Evolutionary conservation across 495 filamentous ascomycete genomes (phyloP).

Genomic region (Neurospora discreta): DNA sequence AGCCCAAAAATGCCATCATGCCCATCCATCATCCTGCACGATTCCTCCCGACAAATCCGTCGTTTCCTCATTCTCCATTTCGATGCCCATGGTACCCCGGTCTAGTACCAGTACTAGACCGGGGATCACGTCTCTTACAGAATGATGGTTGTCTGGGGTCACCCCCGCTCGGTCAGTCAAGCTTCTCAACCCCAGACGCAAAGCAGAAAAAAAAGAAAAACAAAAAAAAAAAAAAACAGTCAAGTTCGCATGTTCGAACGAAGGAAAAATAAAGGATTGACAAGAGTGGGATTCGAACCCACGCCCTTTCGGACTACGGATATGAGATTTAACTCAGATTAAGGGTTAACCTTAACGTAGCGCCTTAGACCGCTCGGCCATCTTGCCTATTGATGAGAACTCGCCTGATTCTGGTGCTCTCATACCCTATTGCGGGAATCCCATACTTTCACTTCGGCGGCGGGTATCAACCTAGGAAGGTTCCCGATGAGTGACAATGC

Average conservation of each 20-base stretch:
- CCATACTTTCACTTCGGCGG: neutral
- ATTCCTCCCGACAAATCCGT: neutral
- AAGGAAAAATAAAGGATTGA: neutral
- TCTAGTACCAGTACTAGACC: neutral
- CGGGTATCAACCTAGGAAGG: neutral
- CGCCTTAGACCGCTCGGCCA: slow-evolving; percentile 19
- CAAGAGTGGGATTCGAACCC: slow-evolving; percentile 12
- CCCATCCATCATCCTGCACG: neutral
- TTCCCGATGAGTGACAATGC: neutral
- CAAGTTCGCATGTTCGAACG: no score
- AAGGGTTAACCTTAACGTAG: slow-evolving; percentile 18
- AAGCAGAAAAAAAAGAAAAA: neutral
- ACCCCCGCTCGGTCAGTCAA: neutral
- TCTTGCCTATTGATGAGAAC: slow-evolving; percentile 4
- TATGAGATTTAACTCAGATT: slow-evolving; percentile 2
- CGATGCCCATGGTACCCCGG: neutral
- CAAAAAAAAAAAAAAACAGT: neutral
- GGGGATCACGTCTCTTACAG: neutral
- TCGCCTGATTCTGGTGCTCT: neutral
- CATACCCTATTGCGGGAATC: neutral
- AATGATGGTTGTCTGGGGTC: neutral
- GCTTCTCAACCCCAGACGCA: neutral
- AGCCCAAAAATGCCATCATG: neutral
- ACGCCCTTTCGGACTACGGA: slow-evolving; percentile 4
- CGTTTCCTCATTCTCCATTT: neutral